Percentiles rank a stretch among this genome's conserved stretches.
Conservation (phyloP, 352 stramenopile species). For the Globisporangium apiculatum region DNA sequence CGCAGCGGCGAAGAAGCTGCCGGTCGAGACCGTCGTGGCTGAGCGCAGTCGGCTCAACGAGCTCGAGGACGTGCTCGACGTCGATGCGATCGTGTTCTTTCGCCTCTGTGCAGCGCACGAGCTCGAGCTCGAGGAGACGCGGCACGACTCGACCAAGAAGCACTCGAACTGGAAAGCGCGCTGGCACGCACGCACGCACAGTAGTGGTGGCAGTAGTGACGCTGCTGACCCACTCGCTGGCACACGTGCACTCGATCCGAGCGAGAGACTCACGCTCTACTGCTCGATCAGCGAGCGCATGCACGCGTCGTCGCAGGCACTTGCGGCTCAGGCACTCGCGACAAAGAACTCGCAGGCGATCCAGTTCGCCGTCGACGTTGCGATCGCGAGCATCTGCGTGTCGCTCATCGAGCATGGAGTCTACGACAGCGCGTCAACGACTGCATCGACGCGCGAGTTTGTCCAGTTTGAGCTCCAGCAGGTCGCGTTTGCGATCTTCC, state of each 20-base stretch:
- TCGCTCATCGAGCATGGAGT: slow-evolving; percentile 24
- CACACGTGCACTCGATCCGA: slow-evolving; percentile 19
- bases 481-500: slow-evolving; percentile 58
- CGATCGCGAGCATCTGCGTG: slow-evolving; percentile 48
- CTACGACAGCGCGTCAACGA: slow-evolving; percentile 2
- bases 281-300: slow-evolving; percentile 51
- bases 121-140: slow-evolving; percentile 53
- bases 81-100: slow-evolving; percentile 81
- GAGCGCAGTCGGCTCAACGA: slow-evolving; percentile 43
- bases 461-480: slow-evolving; percentile 61
- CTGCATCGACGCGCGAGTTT: slow-evolving; percentile 36
- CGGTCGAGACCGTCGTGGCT: slow-evolving; percentile 33
- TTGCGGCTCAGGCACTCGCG: slow-evolving; percentile 35
- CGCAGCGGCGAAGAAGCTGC: slow-evolving; percentile 47
- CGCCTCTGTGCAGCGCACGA: slow-evolving; percentile 57
- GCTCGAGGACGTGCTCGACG: slow-evolving; percentile 65
- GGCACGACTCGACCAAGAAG: slow-evolving; percentile 62
- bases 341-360: slow-evolving; percentile 47
- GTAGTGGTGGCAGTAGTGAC: neutral
- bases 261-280: slow-evolving; percentile 53
- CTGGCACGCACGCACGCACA: slow-evolving; percentile 33
- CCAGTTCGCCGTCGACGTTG: slow-evolving; percentile 56
- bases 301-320: slow-evolving; percentile 36
- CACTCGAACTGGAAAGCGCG: slow-evolving; percentile 61
- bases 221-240: slow-evolving; percentile 8